Base-by-base conservation (phyloP, 352 stramenopile genomes). In the Pythium coloratum region DNA sequence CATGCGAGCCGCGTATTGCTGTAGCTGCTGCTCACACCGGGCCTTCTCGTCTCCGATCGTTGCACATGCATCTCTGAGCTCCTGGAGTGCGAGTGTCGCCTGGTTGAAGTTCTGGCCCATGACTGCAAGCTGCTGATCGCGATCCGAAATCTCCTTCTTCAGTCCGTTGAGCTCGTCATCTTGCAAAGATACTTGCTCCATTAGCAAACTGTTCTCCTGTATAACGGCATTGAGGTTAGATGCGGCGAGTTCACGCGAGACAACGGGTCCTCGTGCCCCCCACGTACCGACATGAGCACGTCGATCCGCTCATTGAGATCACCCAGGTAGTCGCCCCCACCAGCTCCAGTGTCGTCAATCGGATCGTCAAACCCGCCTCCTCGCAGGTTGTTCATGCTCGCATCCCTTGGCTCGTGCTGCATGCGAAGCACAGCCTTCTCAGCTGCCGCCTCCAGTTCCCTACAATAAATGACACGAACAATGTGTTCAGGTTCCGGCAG, bases 31-130 rank as follows among this genome's bases (percentile, higher is more conserved):
- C 58, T 94, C 86, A 24, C 81, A 92, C 18, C 80, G 78, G 6
- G 57, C 61, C 30, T 91, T 91, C 50, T 94, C 86, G 32, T 86
- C 75, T 36, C 77, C 76, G 3, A 91, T 66, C 9, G 73, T 71
- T 10, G 77, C 69, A 26, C 76, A 90, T 7, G 82, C 77, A 20
- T 90, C 82, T 7, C 84, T 73, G 5, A 92, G 67, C 18, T 92
- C 84, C 56, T 90, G 83, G 3, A 94, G 58, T 10, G 84, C 80
- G 2, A 85, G 47, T 9, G 86, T 91, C 0, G 82, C 86, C 33
- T 94, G 79, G 50, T 87, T 91, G 50, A 94, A 92, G 59, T 88
- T 88, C 50, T 92, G 81, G 0, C 72, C 78, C 81, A 94, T 91
- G 10, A 80, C 55, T 16, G 81, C 64, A n/a, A 94, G 60, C 49